These are phyloP conservation scores for Citrullus amarus DNA, from an alignment of 306 rosid species.

Conservation along the genomic window DNA sequence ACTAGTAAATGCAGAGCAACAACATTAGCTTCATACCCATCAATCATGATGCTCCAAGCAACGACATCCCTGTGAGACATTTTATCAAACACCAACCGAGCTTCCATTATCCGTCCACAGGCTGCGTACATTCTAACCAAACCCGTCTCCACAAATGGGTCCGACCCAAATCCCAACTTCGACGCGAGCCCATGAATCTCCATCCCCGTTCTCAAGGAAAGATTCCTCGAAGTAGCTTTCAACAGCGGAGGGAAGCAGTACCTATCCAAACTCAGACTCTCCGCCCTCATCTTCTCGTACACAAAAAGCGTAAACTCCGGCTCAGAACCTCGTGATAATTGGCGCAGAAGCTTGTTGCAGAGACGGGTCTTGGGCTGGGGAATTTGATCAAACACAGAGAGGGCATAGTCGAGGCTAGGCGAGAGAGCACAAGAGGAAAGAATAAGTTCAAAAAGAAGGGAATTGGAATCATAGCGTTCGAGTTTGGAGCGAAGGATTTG, in stretches of 20 bases:
- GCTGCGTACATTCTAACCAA: slow-evolving; percentile 54
- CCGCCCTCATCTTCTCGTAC: slow-evolving; percentile 39
- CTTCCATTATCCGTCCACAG: slow-evolving; percentile 48
- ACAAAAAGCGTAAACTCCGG: slow-evolving; percentile 41
- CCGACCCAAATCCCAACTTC: slow-evolving; percentile 53
- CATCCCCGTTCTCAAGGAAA: slow-evolving; percentile 33
- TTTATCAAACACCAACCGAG: slow-evolving; percentile 66
- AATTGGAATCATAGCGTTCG: slow-evolving; percentile 16
- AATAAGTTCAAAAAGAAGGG: slow-evolving; percentile 36
- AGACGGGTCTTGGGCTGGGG: slow-evolving; percentile 33
- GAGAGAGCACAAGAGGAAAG: slow-evolving; percentile 28
- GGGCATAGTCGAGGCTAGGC: slow-evolving; percentile 45
- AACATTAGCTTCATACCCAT: slow-evolving; percentile 33
- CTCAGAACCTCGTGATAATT: slow-evolving; percentile 36
- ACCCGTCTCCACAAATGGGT: slow-evolving; percentile 65
- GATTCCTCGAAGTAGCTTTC: slow-evolving; percentile 43
- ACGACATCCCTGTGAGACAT: slow-evolving; percentile 65
- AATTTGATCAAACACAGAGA: slow-evolving; percentile 48
- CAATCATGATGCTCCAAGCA: slow-evolving; percentile 72
- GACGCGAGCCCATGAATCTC: slow-evolving; percentile 62
- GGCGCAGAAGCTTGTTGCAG: slow-evolving; percentile 55
- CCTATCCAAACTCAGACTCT: slow-evolving; percentile 30
- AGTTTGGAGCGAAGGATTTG: slow-evolving; percentile 42
- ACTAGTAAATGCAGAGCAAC: neutral
- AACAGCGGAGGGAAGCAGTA: slow-evolving; percentile 69